phyloP scores from a whole-genome alignment of 1,284 basidiomycete species.

The Moesziomyces aphidis region DNA sequence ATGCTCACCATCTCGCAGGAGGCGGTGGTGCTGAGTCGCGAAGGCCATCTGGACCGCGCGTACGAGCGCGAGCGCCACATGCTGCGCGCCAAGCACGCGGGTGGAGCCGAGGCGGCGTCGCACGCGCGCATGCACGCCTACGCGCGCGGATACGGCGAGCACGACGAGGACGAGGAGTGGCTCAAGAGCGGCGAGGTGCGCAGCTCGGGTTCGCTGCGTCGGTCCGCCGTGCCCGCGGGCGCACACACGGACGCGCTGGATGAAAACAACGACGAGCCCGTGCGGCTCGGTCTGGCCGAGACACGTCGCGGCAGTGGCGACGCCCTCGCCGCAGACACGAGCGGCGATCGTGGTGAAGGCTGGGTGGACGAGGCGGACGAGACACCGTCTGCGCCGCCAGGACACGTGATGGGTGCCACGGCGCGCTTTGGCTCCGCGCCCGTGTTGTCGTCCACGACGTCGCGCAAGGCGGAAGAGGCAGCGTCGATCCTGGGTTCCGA shows the following conservation, averaged over 20 bases:
- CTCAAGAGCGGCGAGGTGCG: constrained; percentile 47
- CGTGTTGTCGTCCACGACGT: constrained; percentile 4
- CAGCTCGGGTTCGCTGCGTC: not conserved
- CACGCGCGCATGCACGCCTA: not conserved
- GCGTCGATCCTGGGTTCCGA: constrained; percentile 25
- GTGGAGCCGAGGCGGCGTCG: not conserved
- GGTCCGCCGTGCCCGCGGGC: not conserved
- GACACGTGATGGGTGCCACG: constrained; percentile 41
- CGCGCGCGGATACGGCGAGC: not conserved
- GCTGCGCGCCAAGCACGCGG: constrained; percentile 11
- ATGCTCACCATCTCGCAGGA: constrained; percentile 68
- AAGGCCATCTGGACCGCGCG: constrained; percentile 42
- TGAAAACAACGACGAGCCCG: constrained; percentile 28
- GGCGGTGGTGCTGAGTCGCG: constrained; percentile 65
- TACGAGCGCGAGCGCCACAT: constrained; percentile 39
- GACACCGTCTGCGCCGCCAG: constrained; percentile 14
- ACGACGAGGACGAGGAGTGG: constrained; percentile 49
- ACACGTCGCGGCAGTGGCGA: constrained; percentile 2
- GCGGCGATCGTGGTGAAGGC: constrained; percentile 8
- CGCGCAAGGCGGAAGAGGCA: constrained; percentile 39
- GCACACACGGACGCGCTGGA: constrained; percentile 26
- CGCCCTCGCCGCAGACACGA: not conserved
- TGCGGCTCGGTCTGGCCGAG: constrained; percentile 3
- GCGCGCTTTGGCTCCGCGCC: constrained; percentile 13
- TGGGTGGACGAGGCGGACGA: constrained; percentile 55